Conservation (phyloP, 192 early-diverging fungal species). For the Geranomyces michiganensis region DNA sequence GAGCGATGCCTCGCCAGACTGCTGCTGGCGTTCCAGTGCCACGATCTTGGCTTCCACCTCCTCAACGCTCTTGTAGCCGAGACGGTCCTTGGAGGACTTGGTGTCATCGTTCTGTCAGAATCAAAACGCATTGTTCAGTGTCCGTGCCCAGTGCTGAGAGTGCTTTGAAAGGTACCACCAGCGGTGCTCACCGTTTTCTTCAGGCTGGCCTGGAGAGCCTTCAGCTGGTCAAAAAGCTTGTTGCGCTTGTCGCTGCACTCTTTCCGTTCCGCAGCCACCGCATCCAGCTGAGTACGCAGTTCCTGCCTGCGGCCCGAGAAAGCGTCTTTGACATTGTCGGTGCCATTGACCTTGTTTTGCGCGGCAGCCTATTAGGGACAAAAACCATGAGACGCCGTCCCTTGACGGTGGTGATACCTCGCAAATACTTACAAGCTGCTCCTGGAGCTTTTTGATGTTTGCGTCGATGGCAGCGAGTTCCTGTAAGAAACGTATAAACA, state of each 20-base stretch:
- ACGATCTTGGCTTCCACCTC: slow-evolving; percentile 78
- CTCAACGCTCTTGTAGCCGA: slow-evolving; percentile 75
- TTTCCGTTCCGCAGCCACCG: slow-evolving; percentile 71
- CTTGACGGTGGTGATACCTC: background rate
- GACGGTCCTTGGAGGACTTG: slow-evolving; percentile 75
- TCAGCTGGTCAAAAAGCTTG: slow-evolving; percentile 74
- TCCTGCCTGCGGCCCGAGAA: slow-evolving; percentile 61
- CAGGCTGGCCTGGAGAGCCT: slow-evolving; percentile 69
- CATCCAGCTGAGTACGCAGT: slow-evolving; percentile 63
- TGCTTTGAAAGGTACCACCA: no score
- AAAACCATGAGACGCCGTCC: no score
- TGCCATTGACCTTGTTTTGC: slow-evolving; percentile 58
- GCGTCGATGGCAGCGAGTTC: slow-evolving; percentile 54
- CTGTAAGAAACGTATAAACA: background rate
- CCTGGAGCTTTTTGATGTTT: slow-evolving; percentile 58
- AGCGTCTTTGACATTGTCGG: slow-evolving; percentile 59
- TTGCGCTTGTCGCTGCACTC: slow-evolving; percentile 68
- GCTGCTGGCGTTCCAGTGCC: slow-evolving; percentile 76
- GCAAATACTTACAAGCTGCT: slow-evolving; percentile 49
- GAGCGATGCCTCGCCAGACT: slow-evolving; percentile 74
- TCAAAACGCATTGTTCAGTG: no score
- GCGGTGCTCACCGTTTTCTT: slow-evolving; percentile 77
- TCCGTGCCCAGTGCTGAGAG: no score
- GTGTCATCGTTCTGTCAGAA: slow-evolving; percentile 63
- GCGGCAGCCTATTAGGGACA: slow-evolving; percentile 50